Evolutionary conservation across 1,284 basidiomycete species (phyloP).

Genomic region (Inonotus obliquus): DNA sequence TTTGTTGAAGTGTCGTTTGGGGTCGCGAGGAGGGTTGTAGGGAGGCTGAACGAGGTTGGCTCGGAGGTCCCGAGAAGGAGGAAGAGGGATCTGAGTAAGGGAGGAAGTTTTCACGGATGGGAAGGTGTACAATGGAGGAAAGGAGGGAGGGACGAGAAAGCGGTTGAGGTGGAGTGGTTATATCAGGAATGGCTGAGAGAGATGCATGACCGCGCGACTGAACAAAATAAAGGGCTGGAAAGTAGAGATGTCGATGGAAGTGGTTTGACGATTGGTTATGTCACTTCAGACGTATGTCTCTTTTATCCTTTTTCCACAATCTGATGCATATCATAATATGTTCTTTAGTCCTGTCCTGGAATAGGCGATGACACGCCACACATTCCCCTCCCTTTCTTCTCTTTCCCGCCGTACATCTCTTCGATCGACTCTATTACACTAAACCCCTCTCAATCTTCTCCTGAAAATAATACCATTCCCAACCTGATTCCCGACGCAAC

Average conservation of each 20-base stretch:
- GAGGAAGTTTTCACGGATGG: slow-evolving; percentile 27
- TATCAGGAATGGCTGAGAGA: slow-evolving; percentile 52
- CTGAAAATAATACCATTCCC: too few species aligned
- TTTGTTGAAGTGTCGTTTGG: not conserved
- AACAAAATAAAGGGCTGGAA: not conserved
- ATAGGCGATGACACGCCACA: slow-evolving; percentile 67
- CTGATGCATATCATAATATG: not conserved
- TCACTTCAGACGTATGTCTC: slow-evolving; percentile 59
- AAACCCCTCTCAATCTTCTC: slow-evolving; percentile 27
- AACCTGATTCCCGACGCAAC: slow-evolving; percentile 36
- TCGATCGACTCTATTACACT: slow-evolving; percentile 38
- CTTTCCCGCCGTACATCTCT: slow-evolving; percentile 52
- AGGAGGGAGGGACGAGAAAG: slow-evolving; percentile 20
- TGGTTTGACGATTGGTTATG: slow-evolving; percentile 46
- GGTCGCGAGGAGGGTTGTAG: not conserved
- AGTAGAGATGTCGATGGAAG: not conserved
- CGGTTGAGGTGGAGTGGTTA: slow-evolving; percentile 46
- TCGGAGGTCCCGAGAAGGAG: not conserved
- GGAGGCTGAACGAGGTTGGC: not conserved
- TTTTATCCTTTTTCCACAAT: not conserved
- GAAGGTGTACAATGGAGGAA: slow-evolving; percentile 21
- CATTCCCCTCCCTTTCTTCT: slow-evolving; percentile 50
- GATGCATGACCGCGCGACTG: slow-evolving; percentile 32
- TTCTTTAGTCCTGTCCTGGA: slow-evolving; percentile 37
- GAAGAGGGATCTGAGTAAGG: not conserved